Conservation (phyloP, 306 rosid genomes). For the Mimosa bimucronata region DNA sequence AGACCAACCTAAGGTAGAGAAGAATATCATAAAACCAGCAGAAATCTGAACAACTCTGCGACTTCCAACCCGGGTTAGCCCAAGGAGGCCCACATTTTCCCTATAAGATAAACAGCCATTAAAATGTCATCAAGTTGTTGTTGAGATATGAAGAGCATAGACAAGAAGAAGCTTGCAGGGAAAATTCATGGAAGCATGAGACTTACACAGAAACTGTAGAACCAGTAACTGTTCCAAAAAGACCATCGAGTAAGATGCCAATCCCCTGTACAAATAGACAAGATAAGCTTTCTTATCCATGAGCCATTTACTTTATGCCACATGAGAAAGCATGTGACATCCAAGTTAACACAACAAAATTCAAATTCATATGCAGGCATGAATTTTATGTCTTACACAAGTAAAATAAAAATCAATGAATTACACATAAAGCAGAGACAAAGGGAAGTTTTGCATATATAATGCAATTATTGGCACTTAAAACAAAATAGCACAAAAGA, state of each 20-base stretch:
- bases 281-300: constrained; percentile 24
- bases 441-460: neutral
- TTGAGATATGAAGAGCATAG: constrained; percentile 1
- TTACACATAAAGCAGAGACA: neutral
- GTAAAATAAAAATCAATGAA: neutral
- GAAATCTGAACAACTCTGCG: constrained; percentile 96
- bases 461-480: neutral
- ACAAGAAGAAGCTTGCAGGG: constrained; percentile 9
- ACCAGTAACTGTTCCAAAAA: constrained; percentile 85
- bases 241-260: constrained; percentile 85
- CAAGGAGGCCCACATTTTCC: constrained; percentile 98
- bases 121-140: constrained; percentile 28
- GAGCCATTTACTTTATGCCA: neutral
- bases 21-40: constrained; percentile 97
- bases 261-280: constrained; percentile 65
- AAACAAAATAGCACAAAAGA: neutral
- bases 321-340: neutral
- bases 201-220: constrained; percentile 97
- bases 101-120: constrained; percentile 47
- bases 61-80: constrained; percentile 94
- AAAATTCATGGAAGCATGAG: constrained; percentile 18
- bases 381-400: neutral
- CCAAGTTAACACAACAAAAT: neutral
- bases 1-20: constrained; percentile 76
- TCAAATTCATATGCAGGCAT: neutral